Evolutionary conservation across 2,329 filamentous ascomycete genomes (phyloP), one percentile per base, ranked within the genome.

Genomic region (Verticillium isaacii): DNA sequence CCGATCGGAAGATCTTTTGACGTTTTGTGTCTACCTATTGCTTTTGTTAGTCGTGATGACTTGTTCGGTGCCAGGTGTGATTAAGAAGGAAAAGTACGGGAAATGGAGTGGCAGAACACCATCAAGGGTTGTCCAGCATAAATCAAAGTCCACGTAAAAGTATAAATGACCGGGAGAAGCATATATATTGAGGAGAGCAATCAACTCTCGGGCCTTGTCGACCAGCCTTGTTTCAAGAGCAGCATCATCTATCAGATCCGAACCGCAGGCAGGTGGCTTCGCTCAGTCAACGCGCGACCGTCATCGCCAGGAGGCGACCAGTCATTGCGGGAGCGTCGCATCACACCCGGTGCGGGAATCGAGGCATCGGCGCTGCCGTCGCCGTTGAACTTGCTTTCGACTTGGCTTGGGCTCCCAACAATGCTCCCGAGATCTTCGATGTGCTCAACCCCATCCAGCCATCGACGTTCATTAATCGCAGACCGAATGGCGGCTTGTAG

Each of bases 251-350:
- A 9, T 50, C 12, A 50, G 19, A 50, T 50, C 2, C 45, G 45
- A n/a, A 50, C 45, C 3, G 19, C 45, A 50, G 45, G 45, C 19
- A 50, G 19, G 23, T 50, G 45, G 19, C 45, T 23, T 4, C 64
- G 61, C 57, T 66, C 63, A 14, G 64, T 50, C 32, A 66, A 61
- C 7, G 60, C 59, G 15, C 63, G 57, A 2, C 77, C 77, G 62
- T 78, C 76, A 59, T 79, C 77, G 19, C 76, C 77, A 8, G 74
- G 70, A 2, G 77, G 77, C 19, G 75, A 77, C 62, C 76, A 78
- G 25, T 72, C 71, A 5, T 73, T 75, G 15, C 68, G 68, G 12
- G 74, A 70, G 23, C 66, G 69, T 25, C 70, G 62, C 36, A 71
- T 68, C 32, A 66, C 68, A 17, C 65, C 61, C 1, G 74, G 75